These are phyloP conservation scores for Clathrus columnatus DNA, from an alignment of 768 basidiomycete genomes.

Conservation along the genomic window DNA sequence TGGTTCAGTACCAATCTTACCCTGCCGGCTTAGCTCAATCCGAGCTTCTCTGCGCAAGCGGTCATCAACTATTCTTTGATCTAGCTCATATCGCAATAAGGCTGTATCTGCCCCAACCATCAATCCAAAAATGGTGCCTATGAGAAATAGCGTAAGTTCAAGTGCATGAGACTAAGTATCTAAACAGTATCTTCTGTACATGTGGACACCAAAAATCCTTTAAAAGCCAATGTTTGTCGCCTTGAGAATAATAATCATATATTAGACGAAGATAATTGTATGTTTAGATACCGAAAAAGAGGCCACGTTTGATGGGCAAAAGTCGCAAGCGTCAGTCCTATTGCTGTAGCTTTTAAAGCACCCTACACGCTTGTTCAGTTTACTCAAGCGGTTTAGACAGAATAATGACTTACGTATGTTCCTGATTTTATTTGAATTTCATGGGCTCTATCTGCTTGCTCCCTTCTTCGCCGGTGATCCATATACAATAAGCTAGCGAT, in stretches of 20 bases:
- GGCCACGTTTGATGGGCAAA: conserved; percentile 69
- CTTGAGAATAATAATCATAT: conserved; percentile 28
- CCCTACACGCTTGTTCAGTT: conserved; percentile 32
- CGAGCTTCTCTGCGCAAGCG: conserved; percentile 63
- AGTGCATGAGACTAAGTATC: not conserved
- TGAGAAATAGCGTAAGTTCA: conserved; percentile 16
- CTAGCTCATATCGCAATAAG: conserved; percentile 59
- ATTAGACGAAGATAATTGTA: not conserved
- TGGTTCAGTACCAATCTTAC: conserved; percentile 72
- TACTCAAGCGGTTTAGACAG: conserved; percentile 8
- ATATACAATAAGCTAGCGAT: too few relatives aligned
- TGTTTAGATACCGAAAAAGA: conserved; percentile 46
- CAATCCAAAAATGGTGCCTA: conserved; percentile 58
- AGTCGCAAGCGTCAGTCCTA: conserved; percentile 53
- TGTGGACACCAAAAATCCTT: conserved; percentile 65
- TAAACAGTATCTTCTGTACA: conserved; percentile 37
- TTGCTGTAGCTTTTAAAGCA: conserved; percentile 39
- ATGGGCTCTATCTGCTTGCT: conserved; percentile 52
- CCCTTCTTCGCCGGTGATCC: too few relatives aligned
- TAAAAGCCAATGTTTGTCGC: conserved; percentile 73
- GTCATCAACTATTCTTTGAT: conserved; percentile 59
- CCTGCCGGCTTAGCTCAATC: conserved; percentile 63
- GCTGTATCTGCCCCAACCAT: conserved; percentile 72
- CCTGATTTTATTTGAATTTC: conserved; percentile 51
- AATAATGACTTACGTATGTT: conserved; percentile 35